Conservation (phyloP, 2,329 filamentous ascomycete genomes). For the Nemania sp. region DNA sequence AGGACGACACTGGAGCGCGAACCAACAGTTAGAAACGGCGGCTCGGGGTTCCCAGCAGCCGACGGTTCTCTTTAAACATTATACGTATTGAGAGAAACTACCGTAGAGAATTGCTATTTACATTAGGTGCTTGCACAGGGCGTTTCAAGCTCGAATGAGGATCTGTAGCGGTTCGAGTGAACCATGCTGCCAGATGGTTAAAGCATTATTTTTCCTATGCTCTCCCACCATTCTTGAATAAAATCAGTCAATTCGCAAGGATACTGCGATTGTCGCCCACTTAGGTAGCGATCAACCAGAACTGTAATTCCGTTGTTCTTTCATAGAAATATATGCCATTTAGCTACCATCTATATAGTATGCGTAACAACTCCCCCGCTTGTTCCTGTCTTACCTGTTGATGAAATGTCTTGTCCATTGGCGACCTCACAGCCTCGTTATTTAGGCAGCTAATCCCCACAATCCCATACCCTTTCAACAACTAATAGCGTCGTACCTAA, state of each 20-base stretch:
- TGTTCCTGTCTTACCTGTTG: neutral
- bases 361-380: neutral
- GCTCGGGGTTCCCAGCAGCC: conserved; percentile 5
- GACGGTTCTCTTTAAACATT: neutral
- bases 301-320: neutral
- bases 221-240: neutral
- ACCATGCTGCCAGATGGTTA: neutral
- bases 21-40: conserved; percentile 28
- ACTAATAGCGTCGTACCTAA: neutral
- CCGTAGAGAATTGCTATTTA: neutral
- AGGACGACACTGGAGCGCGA: conserved; percentile 17
- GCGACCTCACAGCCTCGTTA: neutral
- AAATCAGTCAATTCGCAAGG: neutral
- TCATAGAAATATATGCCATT: neutral
- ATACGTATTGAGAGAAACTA: neutral
- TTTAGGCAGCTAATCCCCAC: neutral
- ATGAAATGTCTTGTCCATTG: neutral
- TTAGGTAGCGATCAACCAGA: neutral
- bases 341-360: neutral
- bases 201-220: neutral
- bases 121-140: neutral
- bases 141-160: neutral
- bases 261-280: neutral
- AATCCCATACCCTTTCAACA: neutral
- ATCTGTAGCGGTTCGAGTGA: neutral